Evolutionary conservation across 345 rosid species (phyloP), one percentile per base, ranked within the genome.

Genomic region (Bruguiera sexangula): DNA sequence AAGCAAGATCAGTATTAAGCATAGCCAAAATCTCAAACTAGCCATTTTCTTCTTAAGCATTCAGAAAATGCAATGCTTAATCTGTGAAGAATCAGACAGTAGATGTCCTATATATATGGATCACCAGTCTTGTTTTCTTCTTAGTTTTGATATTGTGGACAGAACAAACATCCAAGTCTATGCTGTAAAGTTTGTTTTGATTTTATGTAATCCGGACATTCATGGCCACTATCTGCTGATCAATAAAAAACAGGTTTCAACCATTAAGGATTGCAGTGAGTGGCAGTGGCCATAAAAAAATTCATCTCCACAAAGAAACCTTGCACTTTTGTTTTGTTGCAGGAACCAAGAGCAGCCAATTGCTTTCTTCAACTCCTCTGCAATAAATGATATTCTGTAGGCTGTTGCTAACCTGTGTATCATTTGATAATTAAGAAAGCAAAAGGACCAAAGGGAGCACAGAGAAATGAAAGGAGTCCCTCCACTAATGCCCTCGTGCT

Each of bases 1-100:
- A 10, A 67, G 60, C 68, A 67, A 16, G 43, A 67, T 15, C 51
- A 76, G 30, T 16, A 76, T 43, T 20, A 76, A 3, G 69, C 79
- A 76, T 50, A 66, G 3, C 52, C 4, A 48, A 56, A 21, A 60
- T 48, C 53, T 76, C 53, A 71, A 34, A 31, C 53, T 32, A 46
- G 60, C 68, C 79, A 76, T 76, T 43, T 43, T 53, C 56, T 6
- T 54, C 32, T 66, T 43, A 48, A 39, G 10, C 29, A 66, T 66
- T 60, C 54, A 53, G 22, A 36, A 16, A 54, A 43, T 52, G 46
- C 22, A 30, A 8, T 51, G 46, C 57, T 56, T 39, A 22, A 15
- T 48, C 48, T 39, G 39, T 18, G 48, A 31, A 62, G 57, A 31
- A 55, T 55, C 36, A 54, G 9, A 43, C 27, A 26, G 27, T 20